Conservation (phyloP, 495 filamentous ascomycete species). For the Annulohypoxylon moriforme region DNA sequence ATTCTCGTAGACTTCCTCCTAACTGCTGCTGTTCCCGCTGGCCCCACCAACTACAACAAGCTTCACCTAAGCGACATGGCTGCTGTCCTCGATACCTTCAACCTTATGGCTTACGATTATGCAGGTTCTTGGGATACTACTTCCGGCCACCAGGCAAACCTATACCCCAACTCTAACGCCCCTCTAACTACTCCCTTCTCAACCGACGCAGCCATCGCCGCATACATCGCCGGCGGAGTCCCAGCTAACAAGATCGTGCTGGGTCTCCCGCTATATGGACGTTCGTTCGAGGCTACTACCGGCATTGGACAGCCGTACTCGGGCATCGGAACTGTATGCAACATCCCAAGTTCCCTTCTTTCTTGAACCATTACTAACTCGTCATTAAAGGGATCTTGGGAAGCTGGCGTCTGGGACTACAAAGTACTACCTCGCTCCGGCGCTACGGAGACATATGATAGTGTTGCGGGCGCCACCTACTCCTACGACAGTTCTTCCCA, state of each 20-base stretch:
- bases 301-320: conserved; percentile 74
- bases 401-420: conserved; percentile 86
- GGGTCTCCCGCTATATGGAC: conserved; percentile 90
- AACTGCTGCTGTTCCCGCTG: conserved; percentile 74
- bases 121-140: conserved; percentile 72
- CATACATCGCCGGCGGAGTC: conserved; percentile 74
- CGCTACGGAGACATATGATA: conserved; percentile 59
- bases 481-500: conserved; percentile 69
- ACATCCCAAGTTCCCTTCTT: background rate
- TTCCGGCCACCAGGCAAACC: conserved; percentile 81
- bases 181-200: conserved; percentile 72
- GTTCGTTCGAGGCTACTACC: conserved; percentile 75
- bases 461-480: conserved; percentile 68
- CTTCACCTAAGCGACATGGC: conserved; percentile 75
- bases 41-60: conserved; percentile 73
- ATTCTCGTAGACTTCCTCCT: conserved; percentile 67
- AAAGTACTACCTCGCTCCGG: conserved; percentile 69
- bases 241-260: conserved; percentile 75
- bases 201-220: conserved; percentile 71
- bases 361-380: background rate
- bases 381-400: conserved; percentile 66
- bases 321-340: conserved; percentile 65
- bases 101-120: conserved; percentile 85
- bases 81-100: conserved; percentile 81
- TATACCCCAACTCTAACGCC: conserved; percentile 66